These are phyloP conservation scores for Yamadazyma membranifaciens DNA, from an alignment of 1,139 yeast species.

Conservation along the genomic window DNA sequence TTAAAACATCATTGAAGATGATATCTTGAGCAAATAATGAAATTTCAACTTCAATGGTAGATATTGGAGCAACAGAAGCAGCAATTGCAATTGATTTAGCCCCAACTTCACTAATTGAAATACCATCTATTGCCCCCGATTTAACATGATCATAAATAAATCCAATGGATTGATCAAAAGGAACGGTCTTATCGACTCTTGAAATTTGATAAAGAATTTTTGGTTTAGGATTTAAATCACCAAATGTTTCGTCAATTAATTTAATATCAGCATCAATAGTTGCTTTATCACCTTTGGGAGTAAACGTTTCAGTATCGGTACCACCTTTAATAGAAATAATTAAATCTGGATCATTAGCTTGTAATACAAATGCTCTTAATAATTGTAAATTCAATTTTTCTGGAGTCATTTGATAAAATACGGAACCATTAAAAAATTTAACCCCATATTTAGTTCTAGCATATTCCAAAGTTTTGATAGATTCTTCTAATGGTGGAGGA, in stretches of 20 bases:
- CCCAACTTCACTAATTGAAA: slow-evolving; percentile 69
- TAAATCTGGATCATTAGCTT: slow-evolving; percentile 49
- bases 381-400: slow-evolving; percentile 35
- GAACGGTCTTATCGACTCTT: slow-evolving; percentile 52
- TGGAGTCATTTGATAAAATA: slow-evolving; percentile 64
- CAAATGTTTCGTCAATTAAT: slow-evolving; percentile 40
- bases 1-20: slow-evolving; percentile 56
- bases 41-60: slow-evolving; percentile 71
- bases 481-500: slow-evolving; percentile 44
- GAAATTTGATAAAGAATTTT: slow-evolving; percentile 65
- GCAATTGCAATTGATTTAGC: slow-evolving; percentile 59
- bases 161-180: slow-evolving; percentile 48
- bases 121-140: slow-evolving; percentile 57
- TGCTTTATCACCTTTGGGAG: slow-evolving; percentile 51
- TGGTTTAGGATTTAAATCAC: slow-evolving; percentile 26
- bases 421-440: slow-evolving; percentile 69
- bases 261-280: slow-evolving; percentile 49
- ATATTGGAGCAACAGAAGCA: slow-evolving; percentile 43
- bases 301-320: slow-evolving; percentile 26
- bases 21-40: slow-evolving; percentile 63
- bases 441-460: slow-evolving; percentile 27
- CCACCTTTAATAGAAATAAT: slow-evolving; percentile 71
- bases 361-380: slow-evolving; percentile 16
- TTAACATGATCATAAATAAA: slow-evolving; percentile 51
- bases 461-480: slow-evolving; percentile 45